Conservation (phyloP, 768 basidiomycete genomes). For the Hydnomerulius pinastri region DNA sequence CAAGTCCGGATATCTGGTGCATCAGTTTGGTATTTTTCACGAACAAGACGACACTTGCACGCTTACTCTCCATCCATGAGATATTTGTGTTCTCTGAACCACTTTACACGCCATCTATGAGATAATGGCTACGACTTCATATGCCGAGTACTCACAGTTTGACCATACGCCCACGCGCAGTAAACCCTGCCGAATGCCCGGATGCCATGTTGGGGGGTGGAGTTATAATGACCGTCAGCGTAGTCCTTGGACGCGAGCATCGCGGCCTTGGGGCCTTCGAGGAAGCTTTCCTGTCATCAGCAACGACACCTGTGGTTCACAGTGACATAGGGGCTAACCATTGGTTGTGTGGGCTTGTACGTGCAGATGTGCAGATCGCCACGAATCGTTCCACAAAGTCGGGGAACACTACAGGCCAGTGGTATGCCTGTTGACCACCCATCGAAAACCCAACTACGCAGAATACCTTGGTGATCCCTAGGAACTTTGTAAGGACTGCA, state of each 20-base stretch:
- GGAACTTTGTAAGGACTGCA: conserved; percentile 44
- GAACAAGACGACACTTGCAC: background rate
- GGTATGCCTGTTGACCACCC: conserved; percentile 61
- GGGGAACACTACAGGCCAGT: conserved; percentile 60
- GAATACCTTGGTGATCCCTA: conserved; percentile 15
- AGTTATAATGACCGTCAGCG: conserved; percentile 52
- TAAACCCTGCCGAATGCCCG: conserved; percentile 61
- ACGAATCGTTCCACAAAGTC: conserved; percentile 52
- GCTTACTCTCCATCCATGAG: conserved; percentile 44
- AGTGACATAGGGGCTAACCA: conserved; percentile 35
- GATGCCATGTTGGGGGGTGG: conserved; percentile 48
- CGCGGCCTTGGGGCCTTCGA: conserved; percentile 61
- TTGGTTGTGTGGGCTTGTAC: conserved; percentile 57
- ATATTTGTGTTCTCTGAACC: conserved; percentile 54
- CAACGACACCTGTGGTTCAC: background rate
- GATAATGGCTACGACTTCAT: background rate
- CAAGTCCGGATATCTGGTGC: conserved; percentile 46
- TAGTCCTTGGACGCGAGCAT: conserved; percentile 57
- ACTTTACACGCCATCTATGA: conserved; percentile 35
- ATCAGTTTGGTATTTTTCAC: background rate
- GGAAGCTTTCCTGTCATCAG: conserved; percentile 42
- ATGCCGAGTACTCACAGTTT: conserved; percentile 44
- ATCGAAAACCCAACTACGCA: conserved; percentile 54
- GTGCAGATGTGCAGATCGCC: conserved; percentile 54
- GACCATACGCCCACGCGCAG: conserved; percentile 61